A percentile compares a stretch with the other conserved stretches of the same genome.
Evolutionary conservation across 306 rosid genomes (phyloP).

Genomic region (Sicyos edulis): DNA sequence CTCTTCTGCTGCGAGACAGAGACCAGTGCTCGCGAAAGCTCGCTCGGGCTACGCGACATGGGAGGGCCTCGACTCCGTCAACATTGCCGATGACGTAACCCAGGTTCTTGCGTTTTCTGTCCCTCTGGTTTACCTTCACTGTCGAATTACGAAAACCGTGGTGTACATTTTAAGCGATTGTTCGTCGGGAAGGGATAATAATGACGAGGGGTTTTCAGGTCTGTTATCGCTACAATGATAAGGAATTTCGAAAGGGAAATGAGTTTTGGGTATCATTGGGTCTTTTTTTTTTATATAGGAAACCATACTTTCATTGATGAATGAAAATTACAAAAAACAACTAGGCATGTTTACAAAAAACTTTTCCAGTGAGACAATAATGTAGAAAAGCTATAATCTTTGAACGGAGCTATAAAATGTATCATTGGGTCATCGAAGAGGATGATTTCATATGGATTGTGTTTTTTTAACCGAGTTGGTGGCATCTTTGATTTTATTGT

Average conservation of each 20-base stretch:
- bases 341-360: too few species aligned
- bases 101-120: slow-evolving; percentile 41
- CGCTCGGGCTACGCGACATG: slow-evolving; percentile 33
- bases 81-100: slow-evolving; percentile 89
- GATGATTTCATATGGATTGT: not conserved
- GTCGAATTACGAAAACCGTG: not conserved
- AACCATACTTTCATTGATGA: too few species aligned
- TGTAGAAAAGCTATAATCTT: too few species aligned
- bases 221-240: not conserved
- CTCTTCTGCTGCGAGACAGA: not conserved
- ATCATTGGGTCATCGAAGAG: not conserved
- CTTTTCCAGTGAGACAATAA: too few species aligned
- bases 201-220: not conserved
- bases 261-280: not conserved
- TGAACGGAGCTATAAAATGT: too few species aligned
- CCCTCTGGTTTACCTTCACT: not conserved
- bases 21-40: slow-evolving; percentile 29
- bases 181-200: slow-evolving; percentile 3
- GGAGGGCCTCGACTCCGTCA: slow-evolving; percentile 61
- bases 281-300: too few species aligned
- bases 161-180: not conserved
- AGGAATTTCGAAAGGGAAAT: not conserved
- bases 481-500: too few species aligned
- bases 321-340: too few species aligned
- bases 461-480: not conserved